A percentile compares a stretch with the other conserved stretches of the same genome.
Conservation (phyloP, 2,329 filamentous ascomycete genomes). For the Atkinsonella hypoxylon region DNA sequence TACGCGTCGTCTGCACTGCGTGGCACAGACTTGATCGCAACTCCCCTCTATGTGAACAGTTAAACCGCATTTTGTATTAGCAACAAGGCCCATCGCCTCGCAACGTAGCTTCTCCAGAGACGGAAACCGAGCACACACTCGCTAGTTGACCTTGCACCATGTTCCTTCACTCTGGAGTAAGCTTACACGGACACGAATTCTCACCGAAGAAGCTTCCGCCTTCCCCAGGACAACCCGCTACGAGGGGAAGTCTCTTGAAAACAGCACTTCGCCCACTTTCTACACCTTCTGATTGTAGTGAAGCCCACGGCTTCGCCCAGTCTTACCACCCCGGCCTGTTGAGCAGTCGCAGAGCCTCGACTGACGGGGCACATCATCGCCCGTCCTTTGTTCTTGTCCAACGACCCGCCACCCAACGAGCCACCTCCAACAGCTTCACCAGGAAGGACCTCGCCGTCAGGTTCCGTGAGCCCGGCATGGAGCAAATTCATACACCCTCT, state of each 20-base stretch:
- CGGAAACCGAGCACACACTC: neutral
- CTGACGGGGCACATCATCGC: neutral
- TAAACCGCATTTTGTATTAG: neutral
- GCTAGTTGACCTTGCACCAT: constrained; percentile 20
- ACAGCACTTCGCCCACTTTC: constrained; percentile 28
- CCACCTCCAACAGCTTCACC: constrained; percentile 27
- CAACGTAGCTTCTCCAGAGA: neutral
- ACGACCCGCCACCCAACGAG: constrained; percentile 15
- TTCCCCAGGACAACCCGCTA: constrained; percentile 19
- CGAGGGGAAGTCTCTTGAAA: constrained; percentile 28
- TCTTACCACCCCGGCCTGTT: neutral
- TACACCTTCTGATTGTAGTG: constrained; percentile 11
- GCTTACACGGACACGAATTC: constrained; percentile 49
- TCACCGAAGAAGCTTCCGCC: constrained; percentile 25
- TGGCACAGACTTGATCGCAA: neutral
- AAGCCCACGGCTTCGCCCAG: constrained; percentile 9
- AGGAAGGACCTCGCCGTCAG: constrained; percentile 32
- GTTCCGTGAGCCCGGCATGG: constrained; percentile 28
- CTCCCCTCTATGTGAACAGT: neutral
- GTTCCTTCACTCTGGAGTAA: constrained; percentile 48
- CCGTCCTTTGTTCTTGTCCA: constrained; percentile 10
- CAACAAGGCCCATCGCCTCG: neutral
- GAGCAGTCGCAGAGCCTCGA: constrained; percentile 1
- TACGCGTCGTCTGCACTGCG: no score
- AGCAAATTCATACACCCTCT: constrained; percentile 13